Base-by-base conservation (phyloP, 306 rosid species). In the Citrullus mucosospermus region DNA sequence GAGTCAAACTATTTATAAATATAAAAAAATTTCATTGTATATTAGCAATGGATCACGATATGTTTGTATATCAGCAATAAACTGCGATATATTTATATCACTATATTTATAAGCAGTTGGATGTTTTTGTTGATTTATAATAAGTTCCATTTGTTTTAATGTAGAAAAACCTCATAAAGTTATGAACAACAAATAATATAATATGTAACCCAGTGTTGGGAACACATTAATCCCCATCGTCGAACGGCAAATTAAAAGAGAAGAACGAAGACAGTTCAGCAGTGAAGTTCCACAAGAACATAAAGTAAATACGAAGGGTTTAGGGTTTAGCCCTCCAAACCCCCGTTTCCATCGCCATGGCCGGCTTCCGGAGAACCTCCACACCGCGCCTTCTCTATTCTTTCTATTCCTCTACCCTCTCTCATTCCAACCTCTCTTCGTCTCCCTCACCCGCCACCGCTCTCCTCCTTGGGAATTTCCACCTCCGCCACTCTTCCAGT, bases 401-500 rank as follows among this genome's bases (percentile, higher is more conserved):
- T 13, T 82, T 85, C 81, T 81, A 9, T 73, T 18, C 79, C 80
- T 71, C 62, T 48, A 4, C 50, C 46, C 43, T 55, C 66, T 4
- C 79, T 43, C 80, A 20, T 28, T 12, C 83, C 78, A 28, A 83
- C 25, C 34, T 85, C 59, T 77, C 82, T 0, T 80, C 59, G 0
- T 80, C 88, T 12, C 39, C 82, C 22, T 83, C 87, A 10, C 80
- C 88, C 18, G 51, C 85, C 75, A 22, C 86, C 72, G 41, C 90
- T 11, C 88, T 84, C 34, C 87, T 88, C 78, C 80, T 57, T 65
- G 89, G 90, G 14, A 80, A 86, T 53, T 87, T 83, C 88, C 93
- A 87, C 34, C 87, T 86, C 84, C 89, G 96, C 70, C 82, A 83
- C 0, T 81, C 86, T 59, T 92, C 98, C 2, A 91, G 80, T 82